Evolutionary conservation across 2,329 filamentous ascomycete species (phyloP), one percentile per base, ranked within the genome.

Genomic region (Penicillium sp.): DNA sequence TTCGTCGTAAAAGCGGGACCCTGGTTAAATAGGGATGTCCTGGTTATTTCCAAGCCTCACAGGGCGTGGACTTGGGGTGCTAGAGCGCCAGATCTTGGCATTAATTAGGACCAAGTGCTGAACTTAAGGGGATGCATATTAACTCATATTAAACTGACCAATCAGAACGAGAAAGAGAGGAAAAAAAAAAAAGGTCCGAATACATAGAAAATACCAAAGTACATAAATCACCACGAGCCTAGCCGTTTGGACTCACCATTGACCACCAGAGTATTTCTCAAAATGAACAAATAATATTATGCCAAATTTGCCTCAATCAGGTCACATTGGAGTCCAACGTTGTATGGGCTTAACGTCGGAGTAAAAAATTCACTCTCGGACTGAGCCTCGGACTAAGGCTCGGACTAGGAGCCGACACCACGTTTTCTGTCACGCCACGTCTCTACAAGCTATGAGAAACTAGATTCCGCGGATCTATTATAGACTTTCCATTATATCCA

Each of bases 311-410:
- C 46, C 33, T 49, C 22, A 37, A 49, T 31, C 44, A 47, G 44
- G 44, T 47, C 4, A 7, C 20, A 47, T 47, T 20, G 26, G 12
- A 31, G 12, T 15, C 14, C 33, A 5, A 26, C 23, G 22, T n/a
- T n/a, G 29, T 26, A 35, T n/a, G 23, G 23, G 18, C 20, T 40
- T 26, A 15, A 14, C 15, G 12, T 49, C 46, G 46, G 46, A 49
- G 25, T 49, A 49, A 27, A 40, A 18, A 29, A 23, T 35, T 22
- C 31, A 37, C 11, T n/a, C 12, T 57, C 55, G 58, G 50, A 58
- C 18, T 55, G 50, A 23, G 2, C 2, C 3, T 58, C 58, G 58
- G 57, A 56, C 44, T 57, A 50, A 53, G 50, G 49, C 29, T 55
- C 55, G 55, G 57, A 56, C 48, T 59, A 54, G 41, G 33, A 37